Evolutionary conservation across 495 filamentous ascomycete genomes (phyloP), one percentile per base, ranked within the genome.

Genomic region (Neurospora sp.): DNA sequence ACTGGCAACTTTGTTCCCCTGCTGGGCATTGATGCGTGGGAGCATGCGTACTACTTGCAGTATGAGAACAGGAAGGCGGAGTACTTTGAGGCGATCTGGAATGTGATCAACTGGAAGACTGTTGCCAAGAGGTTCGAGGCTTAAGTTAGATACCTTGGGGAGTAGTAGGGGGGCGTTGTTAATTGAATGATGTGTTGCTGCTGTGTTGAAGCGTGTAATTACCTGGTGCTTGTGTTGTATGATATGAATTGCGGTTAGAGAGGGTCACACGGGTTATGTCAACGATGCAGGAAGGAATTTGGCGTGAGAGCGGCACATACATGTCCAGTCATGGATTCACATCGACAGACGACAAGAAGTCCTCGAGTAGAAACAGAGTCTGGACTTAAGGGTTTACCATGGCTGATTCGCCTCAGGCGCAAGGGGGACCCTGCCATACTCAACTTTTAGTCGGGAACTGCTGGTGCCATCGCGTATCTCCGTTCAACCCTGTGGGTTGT

Each of bases 61-160:
- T 99, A 99, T 83, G 88, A 97, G 88, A 99, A 98, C 86, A 92
- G 95, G 80, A 99, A 99, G 89, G 96, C 93, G 71, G 96, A 98
- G 82, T 99, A 99, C 85, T 97, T 99, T 83, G 89, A 89, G 73
- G 94, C 94, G 73, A 92, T 99, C 81, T 99, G 96, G 96, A 93
- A 98, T 76, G 93, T 99, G 69, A 86, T 97, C 78, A 96, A 97
- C 87, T 97, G 94, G 94, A 94, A 95, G 88, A 87, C 92, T 31
- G 96, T 92, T 38, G 94, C 95, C 82, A 89, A 92, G 86, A 91
- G 96, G 73, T 93, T 96, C 78, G 83, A 82, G 78, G 74, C 79
- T 41, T 85, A 74, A 77, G 38, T 39, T 70, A 54, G 11, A 39
- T 44, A 20, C 11, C 7, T 73, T 23, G 18, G 5, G 42, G 10